Percentiles rank a stretch among this genome's conserved stretches.
These are phyloP conservation scores for Calocera cornea DNA, from an alignment of 768 basidiomycete species.

Conservation along the genomic window DNA sequence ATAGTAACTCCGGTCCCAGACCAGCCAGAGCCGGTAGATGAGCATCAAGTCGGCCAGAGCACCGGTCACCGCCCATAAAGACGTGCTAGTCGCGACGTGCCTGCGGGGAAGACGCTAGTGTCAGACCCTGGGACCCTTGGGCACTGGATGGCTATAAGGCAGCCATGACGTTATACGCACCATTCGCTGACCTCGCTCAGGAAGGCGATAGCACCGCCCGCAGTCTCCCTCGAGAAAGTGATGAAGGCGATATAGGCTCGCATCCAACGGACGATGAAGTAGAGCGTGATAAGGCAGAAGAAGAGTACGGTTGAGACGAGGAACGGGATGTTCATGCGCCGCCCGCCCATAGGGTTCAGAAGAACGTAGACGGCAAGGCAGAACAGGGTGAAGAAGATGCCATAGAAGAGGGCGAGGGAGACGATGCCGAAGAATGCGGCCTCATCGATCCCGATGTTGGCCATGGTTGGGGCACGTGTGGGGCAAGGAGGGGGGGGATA, in stretches of 20 bases:
- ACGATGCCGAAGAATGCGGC: constrained; percentile 2
- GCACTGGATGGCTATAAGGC: neutral
- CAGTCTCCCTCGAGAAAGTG: neutral
- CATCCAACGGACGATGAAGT: constrained; percentile 4
- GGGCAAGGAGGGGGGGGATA: neutral
- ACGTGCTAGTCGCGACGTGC: neutral
- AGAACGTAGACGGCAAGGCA: neutral
- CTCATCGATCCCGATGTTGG: constrained; percentile 3
- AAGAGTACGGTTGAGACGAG: neutral
- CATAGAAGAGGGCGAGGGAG: neutral
- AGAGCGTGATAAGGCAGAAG: constrained; percentile 3
- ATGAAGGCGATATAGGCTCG: neutral
- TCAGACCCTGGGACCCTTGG: constrained; percentile 2
- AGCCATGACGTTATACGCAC: neutral
- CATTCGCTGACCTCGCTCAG: constrained; percentile 1
- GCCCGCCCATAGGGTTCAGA: neutral
- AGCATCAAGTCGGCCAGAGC: constrained; percentile 3
- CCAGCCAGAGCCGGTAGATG: neutral
- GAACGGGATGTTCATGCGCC: neutral
- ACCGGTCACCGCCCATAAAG: neutral
- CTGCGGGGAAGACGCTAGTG: neutral
- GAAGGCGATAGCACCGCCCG: neutral
- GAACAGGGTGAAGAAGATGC: constrained; percentile 5
- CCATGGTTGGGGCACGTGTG: neutral
- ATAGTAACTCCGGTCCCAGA: neutral